Percentiles rank a stretch among this genome's conserved stretches.
Evolutionary conservation across 805 yeast genomes (phyloP).

Genomic region (Priceomyces castillae): DNA sequence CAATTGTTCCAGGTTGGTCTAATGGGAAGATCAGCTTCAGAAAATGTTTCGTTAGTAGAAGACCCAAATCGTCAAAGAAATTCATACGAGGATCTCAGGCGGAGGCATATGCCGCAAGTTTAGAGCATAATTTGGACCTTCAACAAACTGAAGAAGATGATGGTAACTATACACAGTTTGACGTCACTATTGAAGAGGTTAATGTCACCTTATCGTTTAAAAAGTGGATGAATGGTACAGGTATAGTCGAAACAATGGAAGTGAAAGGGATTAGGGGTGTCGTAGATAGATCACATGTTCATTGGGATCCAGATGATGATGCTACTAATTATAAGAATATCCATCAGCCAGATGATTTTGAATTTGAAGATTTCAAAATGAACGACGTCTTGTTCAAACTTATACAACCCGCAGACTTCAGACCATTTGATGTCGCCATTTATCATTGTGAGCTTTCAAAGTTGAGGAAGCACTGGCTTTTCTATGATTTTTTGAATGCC

Average conservation of each 20-base stretch:
- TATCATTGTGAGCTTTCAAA: constrained; percentile 78
- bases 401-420: constrained; percentile 74
- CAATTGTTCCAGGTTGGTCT: constrained; percentile 92
- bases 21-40: constrained; percentile 81
- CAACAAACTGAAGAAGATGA: constrained; percentile 49
- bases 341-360: constrained; percentile 87
- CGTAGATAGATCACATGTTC: constrained; percentile 84
- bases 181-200: constrained; percentile 82
- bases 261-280: constrained; percentile 88
- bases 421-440: constrained; percentile 85
- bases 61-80: constrained; percentile 60
- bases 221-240: constrained; percentile 88
- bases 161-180: constrained; percentile 96
- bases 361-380: constrained; percentile 76
- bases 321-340: constrained; percentile 76
- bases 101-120: constrained; percentile 62
- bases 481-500: constrained; percentile 83
- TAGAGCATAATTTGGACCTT: constrained; percentile 5
- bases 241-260: constrained; percentile 74
- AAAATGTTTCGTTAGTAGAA: constrained; percentile 78
- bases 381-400: constrained; percentile 83
- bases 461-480: constrained; percentile 89
- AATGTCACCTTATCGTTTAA: constrained; percentile 75
- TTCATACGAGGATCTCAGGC: constrained; percentile 73
- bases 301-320: constrained; percentile 78